Base-by-base conservation (phyloP, 495 filamentous ascomycete species). In the Echria macrotheca region DNA sequence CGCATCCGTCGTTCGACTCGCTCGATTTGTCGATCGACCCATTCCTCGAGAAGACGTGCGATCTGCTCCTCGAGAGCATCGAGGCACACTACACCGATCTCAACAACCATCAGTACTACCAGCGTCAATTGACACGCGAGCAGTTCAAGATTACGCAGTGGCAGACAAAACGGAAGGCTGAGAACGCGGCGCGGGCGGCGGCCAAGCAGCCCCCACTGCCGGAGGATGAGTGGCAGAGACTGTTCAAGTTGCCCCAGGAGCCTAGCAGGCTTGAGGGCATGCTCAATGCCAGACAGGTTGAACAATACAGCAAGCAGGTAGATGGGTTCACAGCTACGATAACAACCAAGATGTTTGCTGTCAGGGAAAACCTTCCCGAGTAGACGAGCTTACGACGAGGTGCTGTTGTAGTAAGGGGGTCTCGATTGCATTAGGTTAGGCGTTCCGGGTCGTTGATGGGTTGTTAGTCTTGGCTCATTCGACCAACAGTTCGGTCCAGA, bases 91-190 rank as follows among this genome's bases (percentile, higher is more conserved):
- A 97, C 70, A 95, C 91, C 40, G 93, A 98, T 71, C 84, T 91
- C 64, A 98, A 97, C 79, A 98, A 98, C 77, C 87, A 89, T 73
- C 89, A 95, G 71, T 98, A 96, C 76, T 95, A 97, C 75, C 89
- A 95, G 72, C 82, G 93, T 46, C 89, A 94, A 60, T 76, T 96
- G n/a, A 84, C 83, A 19, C 87, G 93, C 42, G 93, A 98, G 76
- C 94, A 98, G 72, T 72, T 84, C 54, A 98, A 98, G 78, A 96
- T 98, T 60, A 83, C 86, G 32, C 81, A 86, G 47, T 98, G 93
- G 93, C 91, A 96, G 70, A 70, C 80, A 37, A 98, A 98, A 81
- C 84, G 93, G 55, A 91, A 93, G 73, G 82, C 87, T 18, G 94
- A 98, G 77, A 97, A 97, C 66, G 84, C 84, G 24, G 81, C 80